Base-by-base conservation (phyloP, 1,139 yeast genomes). In the Geotrichum carabidarum region DNA sequence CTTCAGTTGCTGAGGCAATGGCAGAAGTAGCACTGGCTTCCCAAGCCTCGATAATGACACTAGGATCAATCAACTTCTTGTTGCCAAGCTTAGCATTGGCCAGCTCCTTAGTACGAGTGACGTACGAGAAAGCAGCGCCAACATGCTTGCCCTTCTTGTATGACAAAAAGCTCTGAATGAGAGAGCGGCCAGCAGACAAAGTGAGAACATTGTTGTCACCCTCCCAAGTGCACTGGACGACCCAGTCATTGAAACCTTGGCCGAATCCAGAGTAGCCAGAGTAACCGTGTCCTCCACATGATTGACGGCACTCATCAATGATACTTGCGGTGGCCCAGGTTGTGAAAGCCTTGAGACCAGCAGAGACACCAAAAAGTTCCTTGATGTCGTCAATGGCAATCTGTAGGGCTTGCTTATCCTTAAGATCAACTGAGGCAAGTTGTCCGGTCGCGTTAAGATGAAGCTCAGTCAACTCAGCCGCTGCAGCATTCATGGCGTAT, bases 221-320 rank as follows among this genome's bases (percentile, higher is more conserved):
- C 75, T 88, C 96, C 96, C 96, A 88, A 34, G 96, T 88, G 72
- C 94, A 86, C 74, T 88, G 95, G 46, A 88, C 96, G 34, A 84
- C 94, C 87, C 94, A 89, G 68, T 88, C 96, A 58, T 80, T 79
- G 72, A 80, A 86, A 38, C 90, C 90, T 68, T 85, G 86, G 57
- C 94, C 95, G 66, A 88, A 85, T 2, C 90, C 95, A 61, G 86
- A 80, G 73, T 88, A 88, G 30, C 88, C 80, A 30, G 93, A 86
- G 72, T 88, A 88, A 48, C 96, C 96, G 66, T 86, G 95, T 44
- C 96, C 96, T 72, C 96, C 96, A 74, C 95, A 88, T 14, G 94
- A 78, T 73, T 88, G 96, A 74, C 96, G 81, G 59, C 87, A 78
- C 73, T 87, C 89, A 66, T 86, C 94, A 66, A 88, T 88, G 63